Conservation (phyloP, 495 filamentous ascomycete species). For the Amorphotheca resinae region DNA sequence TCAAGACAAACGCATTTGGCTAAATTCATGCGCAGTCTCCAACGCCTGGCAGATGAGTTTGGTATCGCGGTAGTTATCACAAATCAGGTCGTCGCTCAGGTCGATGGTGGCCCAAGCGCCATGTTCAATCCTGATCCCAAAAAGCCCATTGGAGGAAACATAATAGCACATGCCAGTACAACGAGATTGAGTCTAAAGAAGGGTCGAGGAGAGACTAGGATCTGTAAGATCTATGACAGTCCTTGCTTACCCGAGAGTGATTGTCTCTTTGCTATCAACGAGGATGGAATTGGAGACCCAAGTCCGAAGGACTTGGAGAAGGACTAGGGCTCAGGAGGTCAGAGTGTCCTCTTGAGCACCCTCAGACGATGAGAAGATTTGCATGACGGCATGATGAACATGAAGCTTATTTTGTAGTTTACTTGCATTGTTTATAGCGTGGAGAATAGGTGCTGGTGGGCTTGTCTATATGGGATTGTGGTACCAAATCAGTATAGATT, state of each 20-base stretch:
- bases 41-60: constrained; percentile 92
- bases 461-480: no score
- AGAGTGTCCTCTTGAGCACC: no score
- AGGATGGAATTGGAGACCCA: constrained; percentile 93
- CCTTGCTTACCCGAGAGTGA: constrained; percentile 94
- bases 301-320: constrained; percentile 93
- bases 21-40: constrained; percentile 92
- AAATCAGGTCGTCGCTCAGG: constrained; percentile 96
- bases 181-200: constrained; percentile 87
- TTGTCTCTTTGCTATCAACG: constrained; percentile 91
- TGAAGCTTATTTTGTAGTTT: no score
- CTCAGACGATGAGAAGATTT: no score
- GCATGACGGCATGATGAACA: no score
- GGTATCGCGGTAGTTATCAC: constrained; percentile 98
- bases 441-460: no score
- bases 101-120: constrained; percentile 84
- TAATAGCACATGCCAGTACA: constrained; percentile 94
- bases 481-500: no score
- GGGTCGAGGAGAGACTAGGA: constrained; percentile 83
- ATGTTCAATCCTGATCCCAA: constrained; percentile 99
- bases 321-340: constrained; percentile 26
- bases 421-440: no score
- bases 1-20: constrained; percentile 85
- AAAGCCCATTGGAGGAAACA: constrained; percentile 97
- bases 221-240: constrained; percentile 98